A percentile compares a stretch with the other conserved stretches of the same genome.
Conservation (phyloP, 306 rosid species). For the Dalbergia cultrata region DNA sequence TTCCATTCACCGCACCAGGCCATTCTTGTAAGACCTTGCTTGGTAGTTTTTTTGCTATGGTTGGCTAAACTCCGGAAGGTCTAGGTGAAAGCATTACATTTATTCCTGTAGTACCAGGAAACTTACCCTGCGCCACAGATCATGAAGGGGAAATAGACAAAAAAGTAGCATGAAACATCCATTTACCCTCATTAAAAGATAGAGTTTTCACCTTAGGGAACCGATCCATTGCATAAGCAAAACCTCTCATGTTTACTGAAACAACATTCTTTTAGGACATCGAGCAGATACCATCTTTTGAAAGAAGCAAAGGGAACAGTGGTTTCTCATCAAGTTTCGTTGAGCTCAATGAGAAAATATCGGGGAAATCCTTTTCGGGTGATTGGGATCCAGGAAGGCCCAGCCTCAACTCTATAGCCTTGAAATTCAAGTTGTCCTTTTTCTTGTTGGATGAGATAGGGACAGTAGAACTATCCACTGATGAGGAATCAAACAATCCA, state of each 20-base stretch:
- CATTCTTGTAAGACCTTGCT: conserved; percentile 64
- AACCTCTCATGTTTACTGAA: conserved; percentile 84
- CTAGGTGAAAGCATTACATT: conserved; percentile 67
- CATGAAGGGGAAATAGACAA: conserved; percentile 56
- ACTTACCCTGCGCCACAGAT: conserved; percentile 61
- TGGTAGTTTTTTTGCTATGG: conserved; percentile 56
- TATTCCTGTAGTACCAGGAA: conserved; percentile 62
- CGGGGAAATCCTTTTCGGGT: conserved; percentile 63
- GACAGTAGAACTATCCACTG: conserved; percentile 78
- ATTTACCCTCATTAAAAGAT: conserved; percentile 52
- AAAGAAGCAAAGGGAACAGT: conserved; percentile 78
- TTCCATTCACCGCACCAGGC: conserved; percentile 57
- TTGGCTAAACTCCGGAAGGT: conserved; percentile 63
- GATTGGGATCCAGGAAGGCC: conserved; percentile 95
- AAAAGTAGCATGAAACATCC: conserved; percentile 56
- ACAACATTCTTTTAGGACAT: conserved; percentile 69
- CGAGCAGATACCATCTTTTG: conserved; percentile 71
- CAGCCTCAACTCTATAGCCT: conserved; percentile 86
- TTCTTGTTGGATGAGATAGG: conserved; percentile 63
- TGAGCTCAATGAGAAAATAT: conserved; percentile 54
- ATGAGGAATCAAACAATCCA: conserved; percentile 83
- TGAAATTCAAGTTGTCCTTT: conserved; percentile 67
- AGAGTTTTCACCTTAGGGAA: conserved; percentile 60
- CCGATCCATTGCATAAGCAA: conserved; percentile 74
- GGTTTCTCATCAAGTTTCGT: conserved; percentile 76